These are phyloP conservation scores for Neonectria neomacrospora DNA, from an alignment of 2,329 filamentous ascomycete species.

Conservation along the genomic window DNA sequence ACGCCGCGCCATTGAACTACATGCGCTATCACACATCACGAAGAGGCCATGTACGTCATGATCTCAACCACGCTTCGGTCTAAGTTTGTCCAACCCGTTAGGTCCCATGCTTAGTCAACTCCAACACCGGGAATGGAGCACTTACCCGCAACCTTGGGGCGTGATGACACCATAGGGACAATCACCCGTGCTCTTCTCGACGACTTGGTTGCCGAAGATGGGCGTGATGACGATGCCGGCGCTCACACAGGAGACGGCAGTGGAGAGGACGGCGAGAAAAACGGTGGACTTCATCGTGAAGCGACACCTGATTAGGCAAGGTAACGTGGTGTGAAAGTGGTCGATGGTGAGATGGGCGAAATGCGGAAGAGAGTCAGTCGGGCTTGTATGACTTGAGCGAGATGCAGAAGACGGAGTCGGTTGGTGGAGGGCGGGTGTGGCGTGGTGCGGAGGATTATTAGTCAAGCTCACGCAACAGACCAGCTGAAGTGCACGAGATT, in stretches of 20 bases:
- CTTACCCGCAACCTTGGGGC: constrained; percentile 68
- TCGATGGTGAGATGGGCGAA: not conserved
- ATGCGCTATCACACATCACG: not conserved
- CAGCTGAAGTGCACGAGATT: constrained; percentile 11
- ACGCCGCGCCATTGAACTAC: constrained; percentile 14
- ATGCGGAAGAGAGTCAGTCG: not conserved
- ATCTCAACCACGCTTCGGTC: constrained; percentile 35
- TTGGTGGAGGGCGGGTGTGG: not conserved
- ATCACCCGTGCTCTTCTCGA: constrained; percentile 59
- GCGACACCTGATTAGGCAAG: not conserved
- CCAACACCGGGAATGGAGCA: constrained; percentile 15
- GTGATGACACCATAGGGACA: constrained; percentile 68
- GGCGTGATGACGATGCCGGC: constrained; percentile 68
- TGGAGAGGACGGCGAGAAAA: constrained; percentile 53
- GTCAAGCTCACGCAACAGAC: constrained; percentile 17
- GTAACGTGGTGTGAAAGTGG: not conserved
- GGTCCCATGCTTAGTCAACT: not conserved
- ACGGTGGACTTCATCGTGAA: constrained; percentile 47
- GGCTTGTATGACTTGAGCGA: constrained; percentile 19
- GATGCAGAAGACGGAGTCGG: constrained; percentile 8
- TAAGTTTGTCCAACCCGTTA: constrained; percentile 8
- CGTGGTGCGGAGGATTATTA: not conserved
- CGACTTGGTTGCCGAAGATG: constrained; percentile 61
- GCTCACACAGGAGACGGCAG: constrained; percentile 58
- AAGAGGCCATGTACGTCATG: not conserved